These are phyloP conservation scores for Mrakia gelida DNA, from an alignment of 768 basidiomycete genomes.

Conservation along the genomic window DNA sequence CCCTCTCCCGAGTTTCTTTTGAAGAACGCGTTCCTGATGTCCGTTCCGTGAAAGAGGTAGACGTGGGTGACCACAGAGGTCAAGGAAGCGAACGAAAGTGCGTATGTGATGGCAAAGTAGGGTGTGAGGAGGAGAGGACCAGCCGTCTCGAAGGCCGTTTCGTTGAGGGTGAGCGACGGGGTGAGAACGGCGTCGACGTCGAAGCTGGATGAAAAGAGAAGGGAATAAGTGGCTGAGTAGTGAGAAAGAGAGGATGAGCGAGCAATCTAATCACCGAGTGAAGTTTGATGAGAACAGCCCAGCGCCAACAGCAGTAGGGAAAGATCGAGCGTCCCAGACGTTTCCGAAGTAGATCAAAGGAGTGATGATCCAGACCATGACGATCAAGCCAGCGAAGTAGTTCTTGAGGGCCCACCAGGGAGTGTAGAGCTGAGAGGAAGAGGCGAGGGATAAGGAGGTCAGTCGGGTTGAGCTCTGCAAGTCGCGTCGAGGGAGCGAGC, in stretches of 20 bases:
- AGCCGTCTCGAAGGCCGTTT: slow-evolving; percentile 41
- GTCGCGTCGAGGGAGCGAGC: too few species aligned
- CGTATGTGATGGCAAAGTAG: slow-evolving; percentile 45
- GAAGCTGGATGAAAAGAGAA: slow-evolving; percentile 35
- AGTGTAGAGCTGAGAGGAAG: slow-evolving; percentile 38
- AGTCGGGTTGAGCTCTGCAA: too few species aligned
- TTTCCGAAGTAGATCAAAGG: slow-evolving; percentile 39
- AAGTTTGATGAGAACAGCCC: slow-evolving; percentile 42
- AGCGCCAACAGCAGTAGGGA: slow-evolving; percentile 41
- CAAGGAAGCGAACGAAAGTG: slow-evolving; percentile 43
- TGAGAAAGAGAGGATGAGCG: not conserved
- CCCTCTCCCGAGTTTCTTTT: slow-evolving; percentile 37
- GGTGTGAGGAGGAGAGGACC: slow-evolving; percentile 44
- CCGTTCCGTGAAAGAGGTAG: slow-evolving; percentile 37
- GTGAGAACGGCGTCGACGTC: slow-evolving; percentile 44
- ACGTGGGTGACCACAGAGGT: slow-evolving; percentile 38
- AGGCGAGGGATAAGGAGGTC: too few species aligned
- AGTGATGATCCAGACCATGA: slow-evolving; percentile 43
- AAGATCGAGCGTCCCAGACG: slow-evolving; percentile 40
- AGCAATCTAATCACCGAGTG: slow-evolving; percentile 37
- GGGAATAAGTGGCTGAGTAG: not conserved
- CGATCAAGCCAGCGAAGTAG: slow-evolving; percentile 43
- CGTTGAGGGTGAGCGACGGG: slow-evolving; percentile 42
- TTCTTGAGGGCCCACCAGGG: slow-evolving; percentile 44
- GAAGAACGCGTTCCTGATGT: slow-evolving; percentile 34